A percentile compares a stretch with the other conserved stretches of the same genome.
phyloP scores from a whole-genome alignment of 345 rosid species.

The Reutealis trisperma region DNA sequence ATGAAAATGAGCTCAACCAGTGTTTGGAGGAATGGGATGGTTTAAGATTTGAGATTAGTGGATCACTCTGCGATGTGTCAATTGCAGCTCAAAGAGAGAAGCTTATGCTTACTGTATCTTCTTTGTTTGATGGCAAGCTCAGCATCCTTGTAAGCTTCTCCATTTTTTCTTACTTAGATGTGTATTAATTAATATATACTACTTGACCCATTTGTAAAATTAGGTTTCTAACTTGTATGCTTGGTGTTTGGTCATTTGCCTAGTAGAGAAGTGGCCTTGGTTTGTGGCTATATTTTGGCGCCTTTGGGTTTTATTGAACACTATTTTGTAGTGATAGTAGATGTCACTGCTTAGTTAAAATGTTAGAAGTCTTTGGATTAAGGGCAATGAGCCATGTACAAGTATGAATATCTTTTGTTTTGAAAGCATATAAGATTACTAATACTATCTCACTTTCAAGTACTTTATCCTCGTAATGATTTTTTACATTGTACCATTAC shows the following conservation, averaged over 20 bases:
- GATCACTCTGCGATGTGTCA: conserved; percentile 63
- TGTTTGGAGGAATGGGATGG: conserved; percentile 52
- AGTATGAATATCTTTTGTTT: neutral
- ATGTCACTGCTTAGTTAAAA: neutral
- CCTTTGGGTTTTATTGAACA: neutral
- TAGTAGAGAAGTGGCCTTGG: conserved; percentile 9
- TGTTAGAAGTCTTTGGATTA: neutral
- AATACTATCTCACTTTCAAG: neutral
- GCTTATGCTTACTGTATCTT: conserved; percentile 23
- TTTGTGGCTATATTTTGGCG: conserved; percentile 6
- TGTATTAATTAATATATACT: neutral
- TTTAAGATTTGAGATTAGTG: conserved; percentile 46
- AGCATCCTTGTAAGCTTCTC: conserved; percentile 20
- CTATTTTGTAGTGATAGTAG: no score
- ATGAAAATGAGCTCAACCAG: conserved; percentile 44
- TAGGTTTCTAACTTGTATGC: neutral
- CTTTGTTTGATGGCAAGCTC: conserved; percentile 24
- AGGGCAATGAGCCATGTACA: no score
- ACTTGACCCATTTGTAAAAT: neutral
- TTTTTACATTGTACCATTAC: no score
- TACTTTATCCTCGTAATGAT: neutral
- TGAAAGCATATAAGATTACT: neutral
- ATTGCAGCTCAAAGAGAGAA: conserved; percentile 19
- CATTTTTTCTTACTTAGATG: neutral
- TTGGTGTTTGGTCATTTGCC: conserved; percentile 40